Conservation (phyloP, 1,284 basidiomycete genomes). For the Rhodotorula sp. region DNA sequence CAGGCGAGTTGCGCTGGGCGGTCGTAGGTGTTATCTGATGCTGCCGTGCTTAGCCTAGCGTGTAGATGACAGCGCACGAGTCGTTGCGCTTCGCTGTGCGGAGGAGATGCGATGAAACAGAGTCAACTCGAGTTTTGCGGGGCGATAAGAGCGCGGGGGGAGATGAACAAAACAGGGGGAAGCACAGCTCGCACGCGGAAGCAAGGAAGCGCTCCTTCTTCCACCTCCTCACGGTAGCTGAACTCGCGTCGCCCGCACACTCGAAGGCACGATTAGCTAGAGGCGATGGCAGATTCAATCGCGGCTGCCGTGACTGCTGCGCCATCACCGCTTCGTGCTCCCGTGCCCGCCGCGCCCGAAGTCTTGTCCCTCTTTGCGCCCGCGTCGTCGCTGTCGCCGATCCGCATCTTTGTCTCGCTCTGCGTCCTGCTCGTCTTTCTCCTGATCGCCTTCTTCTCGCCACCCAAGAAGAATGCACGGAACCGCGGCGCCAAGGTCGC, state of each 20-base stretch:
- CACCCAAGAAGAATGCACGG: background rate
- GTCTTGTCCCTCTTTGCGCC: conserved; percentile 9
- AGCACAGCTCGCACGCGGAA: too few relatives aligned
- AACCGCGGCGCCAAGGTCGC: background rate
- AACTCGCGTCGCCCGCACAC: background rate
- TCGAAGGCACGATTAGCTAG: background rate
- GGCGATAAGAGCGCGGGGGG: too few relatives aligned
- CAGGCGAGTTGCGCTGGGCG: too few relatives aligned
- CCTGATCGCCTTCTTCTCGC: conserved; percentile 10
- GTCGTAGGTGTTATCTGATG: too few relatives aligned
- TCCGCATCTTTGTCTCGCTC: conserved; percentile 29
- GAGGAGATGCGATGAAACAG: too few relatives aligned
- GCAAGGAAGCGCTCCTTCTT: too few relatives aligned
- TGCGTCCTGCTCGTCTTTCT: conserved; percentile 27
- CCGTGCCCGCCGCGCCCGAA: background rate
- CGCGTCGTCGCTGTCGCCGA: conserved; percentile 1
- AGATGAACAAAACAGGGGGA: too few relatives aligned
- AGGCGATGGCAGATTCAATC: background rate
- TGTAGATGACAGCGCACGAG: too few relatives aligned
- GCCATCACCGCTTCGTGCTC: background rate
- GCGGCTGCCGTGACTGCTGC: background rate
- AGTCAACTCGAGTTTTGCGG: too few relatives aligned
- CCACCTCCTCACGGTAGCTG: too few relatives aligned
- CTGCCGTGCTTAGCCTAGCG: too few relatives aligned
- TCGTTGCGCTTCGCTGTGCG: too few relatives aligned